Conservation (phyloP, 2,329 filamentous ascomycete species). For the Claviceps purpurea region DNA sequence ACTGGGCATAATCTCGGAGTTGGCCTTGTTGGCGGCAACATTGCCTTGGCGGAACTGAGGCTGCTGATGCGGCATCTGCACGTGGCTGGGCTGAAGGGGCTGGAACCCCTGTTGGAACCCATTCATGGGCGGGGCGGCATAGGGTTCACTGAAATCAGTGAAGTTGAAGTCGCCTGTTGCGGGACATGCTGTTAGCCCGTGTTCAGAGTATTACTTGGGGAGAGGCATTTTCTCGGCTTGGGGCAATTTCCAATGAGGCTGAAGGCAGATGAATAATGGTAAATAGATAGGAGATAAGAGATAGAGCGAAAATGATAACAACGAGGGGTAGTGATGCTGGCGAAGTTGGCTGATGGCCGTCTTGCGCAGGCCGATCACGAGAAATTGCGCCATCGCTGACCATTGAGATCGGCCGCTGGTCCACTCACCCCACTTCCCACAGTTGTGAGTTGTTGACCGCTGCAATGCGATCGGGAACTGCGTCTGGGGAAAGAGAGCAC, state of each 20-base stretch:
- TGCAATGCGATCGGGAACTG: constrained; percentile 3
- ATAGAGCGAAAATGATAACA: neutral
- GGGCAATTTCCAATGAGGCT: neutral
- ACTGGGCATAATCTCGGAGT: constrained; percentile 26
- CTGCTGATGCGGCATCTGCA: constrained; percentile 24
- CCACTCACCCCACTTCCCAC: constrained; percentile 11
- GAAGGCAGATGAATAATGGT: neutral
- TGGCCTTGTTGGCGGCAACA: constrained; percentile 29
- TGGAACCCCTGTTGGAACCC: constrained; percentile 28
- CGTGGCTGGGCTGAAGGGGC: constrained; percentile 39
- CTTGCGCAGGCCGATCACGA: constrained; percentile 33
- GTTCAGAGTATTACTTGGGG: neutral
- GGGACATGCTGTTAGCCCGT: constrained; percentile 12
- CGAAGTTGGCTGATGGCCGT: neutral
- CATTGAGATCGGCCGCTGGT: constrained; percentile 26
- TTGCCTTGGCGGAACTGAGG: constrained; percentile 18
- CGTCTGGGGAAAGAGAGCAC: neutral
- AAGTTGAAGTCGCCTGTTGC: constrained; percentile 47
- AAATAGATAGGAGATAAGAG: neutral
- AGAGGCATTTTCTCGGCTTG: neutral
- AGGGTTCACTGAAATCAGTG: constrained; percentile 38
- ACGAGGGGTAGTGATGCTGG: neutral
- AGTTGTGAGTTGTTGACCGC: constrained; percentile 11
- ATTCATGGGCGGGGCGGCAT: constrained; percentile 35
- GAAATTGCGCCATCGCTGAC: constrained; percentile 46